These are phyloP conservation scores for Mucor racemosus DNA, from an alignment of 371 early-diverging fungal species.

Conservation along the genomic window DNA sequence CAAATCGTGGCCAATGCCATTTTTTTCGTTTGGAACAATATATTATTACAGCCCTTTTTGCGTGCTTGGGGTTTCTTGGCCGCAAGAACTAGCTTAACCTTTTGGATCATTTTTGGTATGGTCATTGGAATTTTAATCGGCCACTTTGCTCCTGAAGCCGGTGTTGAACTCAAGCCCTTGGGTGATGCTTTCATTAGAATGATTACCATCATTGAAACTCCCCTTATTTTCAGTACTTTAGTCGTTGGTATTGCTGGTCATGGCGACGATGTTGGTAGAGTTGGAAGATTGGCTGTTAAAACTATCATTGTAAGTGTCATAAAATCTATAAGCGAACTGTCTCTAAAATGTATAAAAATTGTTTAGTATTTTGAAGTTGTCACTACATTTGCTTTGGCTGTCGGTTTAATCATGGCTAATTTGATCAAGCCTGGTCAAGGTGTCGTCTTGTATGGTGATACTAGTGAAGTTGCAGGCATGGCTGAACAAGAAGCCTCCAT, in stretches of 20 bases:
- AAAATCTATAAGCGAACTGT: neutral
- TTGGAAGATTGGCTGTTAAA: conserved; percentile 73
- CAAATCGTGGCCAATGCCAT: neutral
- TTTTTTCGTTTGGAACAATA: conserved; percentile 9
- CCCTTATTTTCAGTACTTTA: conserved; percentile 63
- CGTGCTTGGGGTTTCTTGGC: conserved; percentile 27
- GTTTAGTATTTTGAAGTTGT: conserved; percentile 68
- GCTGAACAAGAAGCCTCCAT: conserved; percentile 41
- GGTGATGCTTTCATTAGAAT: conserved; percentile 69
- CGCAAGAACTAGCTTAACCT: conserved; percentile 56
- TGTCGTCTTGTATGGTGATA: conserved; percentile 30
- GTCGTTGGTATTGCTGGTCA: conserved; percentile 79
- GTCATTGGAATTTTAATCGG: conserved; percentile 71
- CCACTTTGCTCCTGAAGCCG: conserved; percentile 54
- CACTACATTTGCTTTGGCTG: conserved; percentile 70
- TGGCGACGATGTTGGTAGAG: conserved; percentile 67
- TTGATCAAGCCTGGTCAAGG: conserved; percentile 67
- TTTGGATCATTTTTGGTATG: conserved; percentile 67
- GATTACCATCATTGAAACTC: conserved; percentile 72
- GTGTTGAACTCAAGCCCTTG: conserved; percentile 51
- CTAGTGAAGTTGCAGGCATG: conserved; percentile 28
- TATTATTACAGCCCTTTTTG: neutral
- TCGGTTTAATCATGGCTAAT: conserved; percentile 75
- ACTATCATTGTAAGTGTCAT: conserved; percentile 52
- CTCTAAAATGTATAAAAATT: neutral